Evolutionary conservation across 106 monocot species (phyloP), one percentile per base, ranked within the genome.

Genomic region (Amphibolis antarctica): DNA sequence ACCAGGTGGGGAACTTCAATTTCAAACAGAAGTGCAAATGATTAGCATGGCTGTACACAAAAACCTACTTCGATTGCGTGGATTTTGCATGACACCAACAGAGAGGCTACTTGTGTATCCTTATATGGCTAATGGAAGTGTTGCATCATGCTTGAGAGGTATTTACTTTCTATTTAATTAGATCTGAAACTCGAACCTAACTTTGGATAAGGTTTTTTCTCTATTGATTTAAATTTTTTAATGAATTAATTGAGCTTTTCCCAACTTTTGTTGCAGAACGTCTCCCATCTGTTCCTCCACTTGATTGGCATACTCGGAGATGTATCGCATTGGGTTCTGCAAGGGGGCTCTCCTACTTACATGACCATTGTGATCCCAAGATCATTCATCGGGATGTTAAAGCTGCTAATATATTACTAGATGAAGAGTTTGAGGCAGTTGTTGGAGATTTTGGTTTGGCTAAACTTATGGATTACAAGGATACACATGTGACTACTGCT

Each of bases 331-430:
- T 96, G 64, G 94, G 94, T 53, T 79, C 94, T 64, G 89, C 94
- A 20, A 79, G 94, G 24, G 94, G 94, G 7, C 71, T 96, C 25
- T 89, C 89, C 22, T 96, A 90, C 28, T 69, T 90, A 65, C 94
- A 96, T 48, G 94, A 96, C 58, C 94, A 96, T 55, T 96, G 96
- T 70, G 96, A 96, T 78, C 96, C 96, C 13, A 96, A 86, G 76
- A 96, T 96, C 63, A 96, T 96, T 71, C 96, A 96, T 46, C 86
- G 96, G 28, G 96, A 96, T 80, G 96, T 96, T 18, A 96, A 96
- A 70, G 96, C 96, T 60, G 96, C 96, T 21, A 96, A 96, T 60
- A 96, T 96, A 22, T 69, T 96, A 55, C 72, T 96, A 46, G 96
- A 96, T 67, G 96, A 96, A 67, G 96, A 86, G 64, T 96, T 86